Evolutionary conservation across 2,329 filamentous ascomycete genomes (phyloP).

Genomic region (Fusarium duplospermum): DNA sequence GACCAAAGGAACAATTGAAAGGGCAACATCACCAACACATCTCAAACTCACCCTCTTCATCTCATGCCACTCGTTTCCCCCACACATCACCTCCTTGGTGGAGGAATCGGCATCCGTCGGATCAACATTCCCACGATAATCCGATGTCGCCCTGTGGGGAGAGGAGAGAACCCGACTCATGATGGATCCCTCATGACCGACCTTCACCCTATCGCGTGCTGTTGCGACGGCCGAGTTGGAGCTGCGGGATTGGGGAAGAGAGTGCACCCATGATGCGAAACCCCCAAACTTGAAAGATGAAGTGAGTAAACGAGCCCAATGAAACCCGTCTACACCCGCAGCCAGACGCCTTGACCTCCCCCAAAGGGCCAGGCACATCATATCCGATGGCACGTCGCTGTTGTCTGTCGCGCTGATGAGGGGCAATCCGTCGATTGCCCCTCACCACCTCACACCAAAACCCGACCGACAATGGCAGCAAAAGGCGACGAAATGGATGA

Average conservation of each 20-base stretch:
- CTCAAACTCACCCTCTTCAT: not conserved
- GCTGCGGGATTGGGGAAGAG: constrained; percentile 20
- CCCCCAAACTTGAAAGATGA: constrained; percentile 35
- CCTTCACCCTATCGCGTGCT: constrained; percentile 31
- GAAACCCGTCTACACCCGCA: not conserved
- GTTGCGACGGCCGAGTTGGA: constrained; percentile 26
- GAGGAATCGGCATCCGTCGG: constrained; percentile 39
- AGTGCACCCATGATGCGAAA: constrained; percentile 12
- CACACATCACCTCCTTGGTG: constrained; percentile 33
- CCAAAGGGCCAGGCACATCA: constrained; percentile 20
- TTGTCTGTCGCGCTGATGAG: not conserved
- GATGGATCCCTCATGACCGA: constrained; percentile 23
- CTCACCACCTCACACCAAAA: constrained; percentile 29
- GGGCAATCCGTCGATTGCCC: not conserved
- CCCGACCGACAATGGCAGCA: constrained; percentile 17
- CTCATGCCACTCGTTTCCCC: constrained; percentile 16
- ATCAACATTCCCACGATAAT: constrained; percentile 40
- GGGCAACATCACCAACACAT: not conserved
- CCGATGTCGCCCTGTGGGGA: constrained; percentile 26
- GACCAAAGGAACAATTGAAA: not conserved
- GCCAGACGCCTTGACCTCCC: constrained; percentile 9
- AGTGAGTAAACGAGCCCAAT: not conserved
- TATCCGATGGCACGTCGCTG: constrained; percentile 9
- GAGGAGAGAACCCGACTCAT: constrained; percentile 19
- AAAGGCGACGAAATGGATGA: constrained; percentile 17